A percentile compares a stretch with the other conserved stretches of the same genome.
phyloP scores from a whole-genome alignment of 148 eudicot genomes.

The Fagopyrum tataricum region DNA sequence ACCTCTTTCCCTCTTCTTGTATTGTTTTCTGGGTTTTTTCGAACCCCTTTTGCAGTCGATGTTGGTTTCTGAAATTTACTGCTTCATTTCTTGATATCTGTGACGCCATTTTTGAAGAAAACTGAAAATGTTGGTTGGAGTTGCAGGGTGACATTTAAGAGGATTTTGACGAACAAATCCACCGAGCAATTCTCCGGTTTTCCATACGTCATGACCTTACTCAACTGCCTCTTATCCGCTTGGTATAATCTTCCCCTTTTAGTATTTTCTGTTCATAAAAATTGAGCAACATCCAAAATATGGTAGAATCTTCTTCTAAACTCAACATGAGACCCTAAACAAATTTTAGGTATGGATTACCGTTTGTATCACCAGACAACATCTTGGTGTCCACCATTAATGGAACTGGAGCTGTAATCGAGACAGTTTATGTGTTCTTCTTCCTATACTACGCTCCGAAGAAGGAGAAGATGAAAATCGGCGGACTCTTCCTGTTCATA shows the following conservation, averaged over 20 bases:
- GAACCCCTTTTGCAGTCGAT: neutral
- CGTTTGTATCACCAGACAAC: slow-evolving; percentile 71
- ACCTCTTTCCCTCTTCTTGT: neutral
- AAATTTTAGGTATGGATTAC: slow-evolving; percentile 62
- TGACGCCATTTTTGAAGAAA: neutral
- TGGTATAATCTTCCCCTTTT: slow-evolving; percentile 33
- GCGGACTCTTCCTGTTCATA: slow-evolving; percentile 34
- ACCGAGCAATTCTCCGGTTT: slow-evolving; percentile 72
- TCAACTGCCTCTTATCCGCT: slow-evolving; percentile 71
- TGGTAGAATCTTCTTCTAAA: too few species aligned
- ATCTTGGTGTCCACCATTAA: slow-evolving; percentile 50
- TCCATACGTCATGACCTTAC: slow-evolving; percentile 75
- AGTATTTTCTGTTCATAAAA: neutral
- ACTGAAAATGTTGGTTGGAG: slow-evolving; percentile 9
- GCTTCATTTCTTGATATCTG: neutral
- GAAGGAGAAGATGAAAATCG: slow-evolving; percentile 65
- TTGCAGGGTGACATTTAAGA: slow-evolving; percentile 63
- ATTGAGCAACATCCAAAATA: too few species aligned
- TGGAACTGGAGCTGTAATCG: slow-evolving; percentile 66
- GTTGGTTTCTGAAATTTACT: neutral
- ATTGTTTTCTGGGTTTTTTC: neutral
- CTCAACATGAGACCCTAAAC: neutral
- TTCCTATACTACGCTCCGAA: slow-evolving; percentile 56
- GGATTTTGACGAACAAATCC: slow-evolving; percentile 50
- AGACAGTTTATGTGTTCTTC: slow-evolving; percentile 54